Evolutionary conservation across 163 green algal genomes (phyloP).

Genomic region (Scenedesmus sp.): DNA sequence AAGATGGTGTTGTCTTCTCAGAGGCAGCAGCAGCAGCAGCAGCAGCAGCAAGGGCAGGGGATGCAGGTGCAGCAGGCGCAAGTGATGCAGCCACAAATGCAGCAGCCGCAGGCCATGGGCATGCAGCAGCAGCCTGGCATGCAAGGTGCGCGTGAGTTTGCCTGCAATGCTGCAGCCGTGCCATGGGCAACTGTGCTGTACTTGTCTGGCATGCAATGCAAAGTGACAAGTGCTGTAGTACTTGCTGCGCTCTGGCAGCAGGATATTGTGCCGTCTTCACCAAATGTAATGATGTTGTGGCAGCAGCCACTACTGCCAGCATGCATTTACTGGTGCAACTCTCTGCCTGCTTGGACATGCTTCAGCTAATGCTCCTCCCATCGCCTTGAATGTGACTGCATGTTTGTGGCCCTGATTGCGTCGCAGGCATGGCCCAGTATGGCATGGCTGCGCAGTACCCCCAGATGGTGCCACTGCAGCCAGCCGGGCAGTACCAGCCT

Average conservation of each 20-base stretch:
- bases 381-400: no score
- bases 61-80: background rate
- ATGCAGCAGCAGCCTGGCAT: conserved; percentile 11
- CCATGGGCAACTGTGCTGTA: background rate
- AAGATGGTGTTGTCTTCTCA: background rate
- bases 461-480: background rate
- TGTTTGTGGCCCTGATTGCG: no score
- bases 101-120: conserved; percentile 19
- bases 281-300: no score
- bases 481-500: background rate
- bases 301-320: no score
- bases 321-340: no score
- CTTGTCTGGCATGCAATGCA: no score
- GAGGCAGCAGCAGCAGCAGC: background rate
- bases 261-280: no score
- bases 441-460: conserved; percentile 1
- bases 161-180: background rate
- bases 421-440: conserved; percentile 45
- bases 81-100: conserved; percentile 2
- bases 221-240: no score
- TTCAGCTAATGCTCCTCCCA: background rate
- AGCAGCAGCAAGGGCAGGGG: conserved; percentile 18
- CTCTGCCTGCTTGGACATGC: background rate
- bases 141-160: background rate
- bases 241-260: no score